phyloP scores from a whole-genome alignment of 2,329 filamentous ascomycete species.

The Botrytis aclada region DNA sequence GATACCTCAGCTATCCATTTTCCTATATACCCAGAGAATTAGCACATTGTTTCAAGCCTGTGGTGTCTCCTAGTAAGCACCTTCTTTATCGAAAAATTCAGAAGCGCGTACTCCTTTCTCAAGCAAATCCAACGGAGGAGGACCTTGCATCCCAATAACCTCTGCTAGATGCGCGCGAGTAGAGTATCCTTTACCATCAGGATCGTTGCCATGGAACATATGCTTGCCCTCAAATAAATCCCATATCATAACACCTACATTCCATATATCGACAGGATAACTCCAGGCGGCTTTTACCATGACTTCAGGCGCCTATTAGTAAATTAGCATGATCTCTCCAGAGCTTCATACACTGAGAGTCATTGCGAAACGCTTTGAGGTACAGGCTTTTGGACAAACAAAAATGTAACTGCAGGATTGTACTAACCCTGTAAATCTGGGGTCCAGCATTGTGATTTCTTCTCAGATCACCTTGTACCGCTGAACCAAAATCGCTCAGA shows the following conservation, averaged over 20 bases:
- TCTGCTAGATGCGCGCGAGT: slow-evolving; percentile 34
- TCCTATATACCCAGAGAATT: background rate
- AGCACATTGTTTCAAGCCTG: background rate
- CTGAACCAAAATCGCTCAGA: slow-evolving; percentile 50
- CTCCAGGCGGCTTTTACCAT: slow-evolving; percentile 41
- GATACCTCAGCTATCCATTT: background rate
- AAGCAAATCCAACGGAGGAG: slow-evolving; percentile 33
- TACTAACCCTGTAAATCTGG: slow-evolving; percentile 36
- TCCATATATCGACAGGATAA: slow-evolving; percentile 40
- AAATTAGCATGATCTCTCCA: slow-evolving; percentile 5
- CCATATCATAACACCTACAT: slow-evolving; percentile 39
- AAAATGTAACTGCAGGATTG: background rate
- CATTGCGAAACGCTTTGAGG: background rate
- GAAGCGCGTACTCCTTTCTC: slow-evolving; percentile 29
- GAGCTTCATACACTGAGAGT: background rate
- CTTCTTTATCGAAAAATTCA: slow-evolving; percentile 33
- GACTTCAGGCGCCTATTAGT: slow-evolving; percentile 39
- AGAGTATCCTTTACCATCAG: slow-evolving; percentile 23
- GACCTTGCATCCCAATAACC: slow-evolving; percentile 33
- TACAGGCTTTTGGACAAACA: background rate
- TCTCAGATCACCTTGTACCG: slow-evolving; percentile 39
- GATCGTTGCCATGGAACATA: slow-evolving; percentile 29
- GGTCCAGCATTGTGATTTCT: slow-evolving; percentile 41
- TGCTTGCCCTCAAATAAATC: slow-evolving; percentile 30
- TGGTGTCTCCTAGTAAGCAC: slow-evolving; percentile 23